A percentile compares a stretch with the other conserved stretches of the same genome.
Conservation (phyloP, 768 basidiomycete species). For the Suillus paluster region DNA sequence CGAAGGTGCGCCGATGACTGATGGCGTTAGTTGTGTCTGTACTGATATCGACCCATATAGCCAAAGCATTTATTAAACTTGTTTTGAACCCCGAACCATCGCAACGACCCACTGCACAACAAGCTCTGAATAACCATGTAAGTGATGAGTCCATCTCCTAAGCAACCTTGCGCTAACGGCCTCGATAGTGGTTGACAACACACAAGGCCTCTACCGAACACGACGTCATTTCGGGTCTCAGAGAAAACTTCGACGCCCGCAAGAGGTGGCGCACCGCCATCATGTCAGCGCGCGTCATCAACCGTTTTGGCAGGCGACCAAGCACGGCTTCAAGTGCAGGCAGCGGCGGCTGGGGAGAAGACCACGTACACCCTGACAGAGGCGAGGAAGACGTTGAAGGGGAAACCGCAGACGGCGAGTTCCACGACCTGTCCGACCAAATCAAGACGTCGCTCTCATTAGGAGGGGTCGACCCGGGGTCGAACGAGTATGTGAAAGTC, state of each 20-base stretch:
- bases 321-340: slow-evolving; percentile 29
- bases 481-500: slow-evolving; percentile 48
- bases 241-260: slow-evolving; percentile 80
- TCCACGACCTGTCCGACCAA: slow-evolving; percentile 24
- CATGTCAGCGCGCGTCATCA: slow-evolving; percentile 45
- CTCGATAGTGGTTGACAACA: slow-evolving; percentile 70
- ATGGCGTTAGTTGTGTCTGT: neutral
- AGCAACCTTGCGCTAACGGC: neutral
- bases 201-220: slow-evolving; percentile 69
- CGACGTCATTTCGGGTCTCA: slow-evolving; percentile 74
- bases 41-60: slow-evolving; percentile 41
- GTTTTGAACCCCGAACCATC: slow-evolving; percentile 74
- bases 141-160: slow-evolving; percentile 23
- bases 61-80: slow-evolving; percentile 80
- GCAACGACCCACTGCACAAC: slow-evolving; percentile 70
- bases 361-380: slow-evolving; percentile 30
- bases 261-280: slow-evolving; percentile 80
- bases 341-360: slow-evolving; percentile 44
- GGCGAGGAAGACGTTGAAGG: slow-evolving; percentile 41
- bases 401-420: slow-evolving; percentile 24
- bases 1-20: slow-evolving; percentile 53
- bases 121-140: slow-evolving; percentile 73
- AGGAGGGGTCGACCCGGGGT: slow-evolving; percentile 38
- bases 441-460: slow-evolving; percentile 31
- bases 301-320: slow-evolving; percentile 30